A percentile compares a stretch with the other conserved stretches of the same genome.
These are phyloP conservation scores for Trifolium subterraneum DNA, from an alignment of 306 rosid genomes.

Conservation along the genomic window DNA sequence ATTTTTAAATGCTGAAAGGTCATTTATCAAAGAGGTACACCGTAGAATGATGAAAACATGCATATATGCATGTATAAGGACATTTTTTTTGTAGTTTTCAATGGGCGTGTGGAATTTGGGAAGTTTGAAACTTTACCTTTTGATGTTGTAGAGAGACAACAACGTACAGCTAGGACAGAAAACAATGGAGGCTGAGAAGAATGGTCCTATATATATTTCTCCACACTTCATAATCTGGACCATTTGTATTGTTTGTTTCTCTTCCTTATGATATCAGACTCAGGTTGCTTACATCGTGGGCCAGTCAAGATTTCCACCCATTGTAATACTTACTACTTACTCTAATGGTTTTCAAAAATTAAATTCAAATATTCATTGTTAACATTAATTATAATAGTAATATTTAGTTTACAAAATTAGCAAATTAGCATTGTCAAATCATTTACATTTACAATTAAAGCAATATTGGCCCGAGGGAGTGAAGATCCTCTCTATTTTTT, in stretches of 20 bases:
- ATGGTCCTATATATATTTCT: constrained; percentile 38
- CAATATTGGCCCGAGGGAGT: no score
- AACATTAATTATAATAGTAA: no score
- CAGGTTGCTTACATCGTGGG: neutral
- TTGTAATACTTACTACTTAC: no score
- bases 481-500: no score
- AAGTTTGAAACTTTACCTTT: neutral
- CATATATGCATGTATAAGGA: constrained; percentile 5
- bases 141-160: neutral
- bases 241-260: constrained; percentile 3
- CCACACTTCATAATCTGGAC: constrained; percentile 25
- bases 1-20: no score
- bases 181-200: constrained; percentile 12
- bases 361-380: neutral
- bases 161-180: constrained; percentile 37
- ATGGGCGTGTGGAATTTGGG: neutral
- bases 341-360: no score
- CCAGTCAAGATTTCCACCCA: neutral
- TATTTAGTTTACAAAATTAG: no score
- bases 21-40: neutral
- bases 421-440: no score
- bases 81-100: neutral
- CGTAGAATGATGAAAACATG: neutral
- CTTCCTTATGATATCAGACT: constrained; percentile 1
- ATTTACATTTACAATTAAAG: no score